A percentile compares a stretch with the other conserved stretches of the same genome.
Conservation (phyloP, 768 basidiomycete species). For the Boletus vermiculosoides region DNA sequence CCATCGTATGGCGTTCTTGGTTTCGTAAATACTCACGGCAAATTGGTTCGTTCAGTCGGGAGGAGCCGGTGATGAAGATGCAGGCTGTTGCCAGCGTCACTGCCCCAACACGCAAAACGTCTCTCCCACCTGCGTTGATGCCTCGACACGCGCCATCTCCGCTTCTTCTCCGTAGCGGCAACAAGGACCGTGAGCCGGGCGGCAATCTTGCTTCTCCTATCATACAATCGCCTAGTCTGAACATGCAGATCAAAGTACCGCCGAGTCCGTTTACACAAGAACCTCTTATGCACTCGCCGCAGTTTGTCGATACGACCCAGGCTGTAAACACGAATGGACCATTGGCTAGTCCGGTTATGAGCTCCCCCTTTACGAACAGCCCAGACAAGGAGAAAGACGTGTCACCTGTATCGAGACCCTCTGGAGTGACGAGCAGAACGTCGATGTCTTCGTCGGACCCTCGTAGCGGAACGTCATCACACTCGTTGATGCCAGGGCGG, state of each 20-base stretch:
- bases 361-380: slow-evolving; percentile 10
- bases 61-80: slow-evolving; percentile 22
- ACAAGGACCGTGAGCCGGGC: slow-evolving; percentile 4
- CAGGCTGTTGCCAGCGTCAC: background rate
- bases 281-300: slow-evolving; percentile 7
- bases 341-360: slow-evolving; percentile 10
- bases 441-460: slow-evolving; percentile 17
- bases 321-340: background rate
- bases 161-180: slow-evolving; percentile 11
- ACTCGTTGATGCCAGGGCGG: slow-evolving; percentile 9
- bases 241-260: slow-evolving; percentile 29
- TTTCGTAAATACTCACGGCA: background rate
- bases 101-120: slow-evolving; percentile 4
- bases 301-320: background rate
- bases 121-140: slow-evolving; percentile 23
- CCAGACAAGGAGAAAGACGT: slow-evolving; percentile 22
- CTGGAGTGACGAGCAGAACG: background rate
- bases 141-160: slow-evolving; percentile 20
- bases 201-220: slow-evolving; percentile 4
- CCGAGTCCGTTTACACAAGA: slow-evolving; percentile 39
- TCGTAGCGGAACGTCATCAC: slow-evolving; percentile 11
- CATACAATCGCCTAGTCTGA: slow-evolving; percentile 40
- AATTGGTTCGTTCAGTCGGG: slow-evolving; percentile 14
- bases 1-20: background rate
- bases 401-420: slow-evolving; percentile 7